These are phyloP conservation scores for Starmerella bombi DNA, from an alignment of 805 yeast species.

Conservation along the genomic window DNA sequence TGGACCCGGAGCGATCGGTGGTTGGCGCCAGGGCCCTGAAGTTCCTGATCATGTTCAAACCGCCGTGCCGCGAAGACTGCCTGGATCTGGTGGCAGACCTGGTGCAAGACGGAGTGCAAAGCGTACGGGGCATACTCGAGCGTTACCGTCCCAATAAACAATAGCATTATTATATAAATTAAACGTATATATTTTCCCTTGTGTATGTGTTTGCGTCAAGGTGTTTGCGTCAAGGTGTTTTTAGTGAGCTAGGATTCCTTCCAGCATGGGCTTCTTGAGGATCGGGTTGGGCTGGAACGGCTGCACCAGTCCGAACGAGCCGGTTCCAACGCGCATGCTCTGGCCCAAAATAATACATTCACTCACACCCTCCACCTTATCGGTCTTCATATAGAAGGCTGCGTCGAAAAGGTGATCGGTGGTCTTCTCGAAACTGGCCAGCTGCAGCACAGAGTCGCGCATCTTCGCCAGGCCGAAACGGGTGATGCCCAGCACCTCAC, in stretches of 20 bases:
- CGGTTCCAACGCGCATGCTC: slow-evolving; percentile 95
- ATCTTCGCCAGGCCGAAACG: slow-evolving; percentile 95
- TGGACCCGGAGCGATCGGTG: slow-evolving; percentile 70
- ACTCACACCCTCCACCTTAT: slow-evolving; percentile 90
- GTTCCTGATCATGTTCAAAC: slow-evolving; percentile 72
- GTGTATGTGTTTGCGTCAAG: background rate
- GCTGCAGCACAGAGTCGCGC: slow-evolving; percentile 94
- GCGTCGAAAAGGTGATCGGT: slow-evolving; percentile 98
- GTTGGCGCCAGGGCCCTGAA: slow-evolving; percentile 75
- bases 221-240: too few relatives aligned
- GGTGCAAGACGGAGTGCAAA: slow-evolving; percentile 21
- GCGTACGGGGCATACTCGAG: slow-evolving; percentile 22
- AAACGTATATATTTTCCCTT: background rate
- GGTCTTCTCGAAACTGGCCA: slow-evolving; percentile 95
- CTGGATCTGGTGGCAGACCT: slow-evolving; percentile 28
- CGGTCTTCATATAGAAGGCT: slow-evolving; percentile 93
- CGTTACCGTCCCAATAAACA: slow-evolving; percentile 18
- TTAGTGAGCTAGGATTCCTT: slow-evolving; percentile 8
- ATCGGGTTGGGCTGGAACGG: slow-evolving; percentile 23
- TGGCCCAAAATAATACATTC: slow-evolving; percentile 97
- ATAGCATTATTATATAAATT: background rate
- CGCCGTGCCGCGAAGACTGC: slow-evolving; percentile 52
- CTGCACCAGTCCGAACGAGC: slow-evolving; percentile 64
- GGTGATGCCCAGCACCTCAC: slow-evolving; percentile 95
- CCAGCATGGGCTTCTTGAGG: slow-evolving; percentile 20